phyloP scores from a whole-genome alignment of 495 filamentous ascomycete genomes.

The Neurospora discreta region DNA sequence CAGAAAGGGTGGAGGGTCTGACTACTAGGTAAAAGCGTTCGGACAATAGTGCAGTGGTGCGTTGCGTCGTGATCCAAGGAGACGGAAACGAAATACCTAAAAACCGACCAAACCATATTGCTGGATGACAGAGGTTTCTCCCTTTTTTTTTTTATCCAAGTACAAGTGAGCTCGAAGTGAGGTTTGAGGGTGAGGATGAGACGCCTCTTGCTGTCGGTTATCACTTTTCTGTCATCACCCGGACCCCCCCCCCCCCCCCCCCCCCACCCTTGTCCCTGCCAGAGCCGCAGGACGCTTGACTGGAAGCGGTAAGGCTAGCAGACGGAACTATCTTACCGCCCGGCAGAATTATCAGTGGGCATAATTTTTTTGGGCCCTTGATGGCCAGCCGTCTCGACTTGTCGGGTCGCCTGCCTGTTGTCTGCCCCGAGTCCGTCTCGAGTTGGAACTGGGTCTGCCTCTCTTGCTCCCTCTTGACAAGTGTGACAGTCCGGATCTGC shows the following conservation, averaged over 20 bases:
- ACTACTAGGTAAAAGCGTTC: conserved; percentile 3
- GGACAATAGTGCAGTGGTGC: background rate
- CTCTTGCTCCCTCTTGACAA: background rate
- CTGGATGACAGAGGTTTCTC: background rate
- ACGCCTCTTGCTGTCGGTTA: background rate
- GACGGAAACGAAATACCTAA: background rate
- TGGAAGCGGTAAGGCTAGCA: background rate
- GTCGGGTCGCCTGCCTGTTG: background rate
- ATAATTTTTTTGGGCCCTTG: background rate
- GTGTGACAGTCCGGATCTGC: background rate
- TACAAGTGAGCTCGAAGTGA: background rate
- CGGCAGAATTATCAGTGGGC: background rate
- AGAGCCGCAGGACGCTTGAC: background rate
- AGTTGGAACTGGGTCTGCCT: background rate
- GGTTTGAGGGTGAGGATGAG: background rate
- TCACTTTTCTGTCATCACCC: background rate
- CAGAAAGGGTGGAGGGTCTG: conserved; percentile 35
- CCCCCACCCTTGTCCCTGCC: background rate
- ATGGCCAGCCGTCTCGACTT: background rate
- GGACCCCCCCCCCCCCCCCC: too few relatives aligned
- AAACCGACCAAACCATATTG: background rate
- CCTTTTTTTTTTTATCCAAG: background rate
- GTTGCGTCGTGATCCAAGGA: too few relatives aligned
- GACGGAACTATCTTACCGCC: background rate
- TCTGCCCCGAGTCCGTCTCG: background rate